Base-by-base conservation (phyloP, 371 early-diverging fungal genomes). In the Zychaea mexicana region DNA sequence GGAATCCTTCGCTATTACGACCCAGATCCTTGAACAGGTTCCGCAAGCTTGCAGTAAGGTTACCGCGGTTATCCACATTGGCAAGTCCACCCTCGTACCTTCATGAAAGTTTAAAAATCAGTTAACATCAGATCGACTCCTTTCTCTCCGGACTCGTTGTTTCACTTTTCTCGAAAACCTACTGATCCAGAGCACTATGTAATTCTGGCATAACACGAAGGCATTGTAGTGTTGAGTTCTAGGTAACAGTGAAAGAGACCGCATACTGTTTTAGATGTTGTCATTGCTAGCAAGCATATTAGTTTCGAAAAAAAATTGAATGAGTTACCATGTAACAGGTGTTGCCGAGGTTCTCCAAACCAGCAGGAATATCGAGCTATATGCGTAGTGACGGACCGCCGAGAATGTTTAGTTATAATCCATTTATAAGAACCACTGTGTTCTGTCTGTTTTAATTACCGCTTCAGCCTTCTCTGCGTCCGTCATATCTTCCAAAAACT, bases 271-370 rank as follows among this genome's bases (percentile, higher is more conserved):
- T n/a, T n/a, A n/a, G n/a, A n/a, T n/a, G n/a, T n/a, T n/a, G n/a
- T n/a, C n/a, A n/a, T n/a, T n/a, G n/a, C n/a, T n/a, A n/a, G n/a
- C n/a, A n/a, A n/a, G n/a, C n/a, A n/a, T n/a, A n/a, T n/a, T n/a
- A n/a, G n/a, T n/a, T n/a, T n/a, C n/a, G n/a, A n/a, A n/a, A n/a
- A n/a, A n/a, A n/a, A n/a, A n/a, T n/a, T n/a, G n/a, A n/a, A n/a
- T n/a, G n/a, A n/a, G n/a, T 62, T 81, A 88, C 88, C 95, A 98
- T 92, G 70, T 97, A 99, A 78, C 99, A 99, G 1, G 99, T 99
- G 79, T 99, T 99, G 19, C 99, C 99, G 36, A 97, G 75, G 69
- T 98, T 98, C 33, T 79, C 82, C 39, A 98, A 79, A 30, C 98
- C 99, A 13, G 93, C 83, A 10, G 98, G 97, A 52, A 97, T 88